Evolutionary conservation across 345 rosid species (phyloP), one percentile per base, ranked within the genome.

Genomic region (Hypericum androsaemum): DNA sequence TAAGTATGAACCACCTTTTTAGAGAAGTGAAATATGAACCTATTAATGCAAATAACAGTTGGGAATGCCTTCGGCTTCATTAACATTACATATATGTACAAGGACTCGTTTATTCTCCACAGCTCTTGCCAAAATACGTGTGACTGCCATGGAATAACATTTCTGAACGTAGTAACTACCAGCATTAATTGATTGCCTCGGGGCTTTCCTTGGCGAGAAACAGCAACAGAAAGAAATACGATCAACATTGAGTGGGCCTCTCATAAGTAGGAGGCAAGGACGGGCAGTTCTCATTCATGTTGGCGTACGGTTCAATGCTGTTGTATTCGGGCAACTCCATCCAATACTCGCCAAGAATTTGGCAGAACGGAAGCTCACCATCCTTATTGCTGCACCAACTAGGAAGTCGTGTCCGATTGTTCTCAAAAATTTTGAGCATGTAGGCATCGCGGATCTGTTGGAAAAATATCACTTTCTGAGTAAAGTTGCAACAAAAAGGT

Each of bases 201-300:
- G 41, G 11, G 51, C 7, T 10, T 58, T 22, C 10, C 36, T 52
- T 8, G 7, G 1, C 42, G 10, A 45, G 35, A 7, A 12, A 7
- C 32, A 12, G 41, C 32, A 59, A 36, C 41, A 37, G 38, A 37
- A 50, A 45, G 53, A 65, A 36, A 28, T 42, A 57, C 13, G 37
- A 55, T 74, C 69, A 90, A 66, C 97, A 92, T 57, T 40, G 69
- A 9, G 8, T 10, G n/a, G 94, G 87, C 77, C 97, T 77, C 17
- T 77, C 84, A 22, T 92, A 92, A 57, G 10, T 48, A 43, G 98
- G 90, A 74, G 98, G 96, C 32, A 92, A 73, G 47, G 98, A 84
- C 11, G 96, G 98, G 51, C 97, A 92, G 67, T 77, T 73, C 78
- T 92, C 80, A 39, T 85, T 88, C 97, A 92, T 92, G 60, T 85